A percentile compares a stretch with the other conserved stretches of the same genome.
Evolutionary conservation across 73 alveolate genomes (phyloP).

Genomic region (Paramecium pentaurelia): DNA sequence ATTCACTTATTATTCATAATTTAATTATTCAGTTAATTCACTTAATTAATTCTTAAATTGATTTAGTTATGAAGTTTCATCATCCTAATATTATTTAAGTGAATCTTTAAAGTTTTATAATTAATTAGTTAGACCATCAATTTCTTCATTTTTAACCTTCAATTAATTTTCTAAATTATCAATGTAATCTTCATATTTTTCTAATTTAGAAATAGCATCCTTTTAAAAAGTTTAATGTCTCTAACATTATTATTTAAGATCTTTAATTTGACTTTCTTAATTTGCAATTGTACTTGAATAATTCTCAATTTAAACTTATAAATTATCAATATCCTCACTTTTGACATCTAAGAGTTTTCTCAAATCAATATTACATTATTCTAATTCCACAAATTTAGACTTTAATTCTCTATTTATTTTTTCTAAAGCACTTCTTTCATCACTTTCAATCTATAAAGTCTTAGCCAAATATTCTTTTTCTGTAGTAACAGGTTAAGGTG

Average conservation of each 20-base stretch:
- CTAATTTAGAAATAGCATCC: neutral
- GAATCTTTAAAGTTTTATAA: neutral
- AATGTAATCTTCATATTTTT: constrained; percentile 5
- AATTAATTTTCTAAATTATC: neutral
- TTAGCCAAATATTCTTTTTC: constrained; percentile 33
- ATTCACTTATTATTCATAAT: neutral
- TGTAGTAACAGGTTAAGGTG: constrained; percentile 8
- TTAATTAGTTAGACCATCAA: neutral
- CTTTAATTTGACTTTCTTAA: neutral
- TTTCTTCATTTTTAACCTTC: neutral
- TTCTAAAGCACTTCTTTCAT: constrained; percentile 39
- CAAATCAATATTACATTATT: neutral
- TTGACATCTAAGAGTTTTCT: neutral
- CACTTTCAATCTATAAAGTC: constrained; percentile 21
- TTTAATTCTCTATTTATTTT: constrained; percentile 19
- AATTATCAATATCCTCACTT: neutral
- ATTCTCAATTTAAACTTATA: neutral
- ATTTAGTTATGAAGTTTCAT: neutral
- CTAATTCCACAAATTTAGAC: neutral
- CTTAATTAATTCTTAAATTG: neutral
- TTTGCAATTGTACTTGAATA: neutral
- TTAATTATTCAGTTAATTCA: constrained; percentile 33
- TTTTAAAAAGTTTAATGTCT: constrained; percentile 15
- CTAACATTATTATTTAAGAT: neutral
- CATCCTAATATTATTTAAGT: neutral